Base-by-base conservation (phyloP, 2,329 filamentous ascomycete species). In the Arthrobotrys entomopaga region DNA sequence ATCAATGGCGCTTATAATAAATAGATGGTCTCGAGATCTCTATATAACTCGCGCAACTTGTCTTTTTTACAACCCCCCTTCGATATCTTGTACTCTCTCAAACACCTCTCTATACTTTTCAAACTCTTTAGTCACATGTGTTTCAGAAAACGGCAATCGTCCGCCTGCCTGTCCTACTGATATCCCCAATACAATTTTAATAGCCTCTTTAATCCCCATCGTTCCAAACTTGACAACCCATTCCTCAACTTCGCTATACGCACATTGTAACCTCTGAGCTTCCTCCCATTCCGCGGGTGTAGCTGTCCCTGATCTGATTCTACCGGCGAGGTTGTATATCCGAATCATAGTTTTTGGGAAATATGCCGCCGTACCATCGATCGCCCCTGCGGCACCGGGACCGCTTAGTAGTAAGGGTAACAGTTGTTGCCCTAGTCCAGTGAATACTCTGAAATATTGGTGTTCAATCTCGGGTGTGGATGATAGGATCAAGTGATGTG, bases 161-260 rank as follows among this genome's bases (percentile, higher is more conserved):
- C 85, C 87, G 11, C 87, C 87, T 71, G 88, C 87, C 65, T 82
- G 80, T 60, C 87, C 86, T 5, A 56, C 61, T 13, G 69, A 73
- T 0, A 89, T 83, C 0, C 86, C 85, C 72, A 87, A 83, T n/a
- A 89, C 81, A 48, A 87, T 82, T 69, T 84, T 85, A 4, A 87
- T 83, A 0, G 85, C 87, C 81, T 90, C 88, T 80, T 89, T 89
- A 79, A 90, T 88, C 1, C 88, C 88, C 0, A 90, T 84, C 0
- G 86, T 86, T 0, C 88, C 88, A 79, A 84, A 87, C 75, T 81
- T 84, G 0, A 85, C 88, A 63, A 90, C 84, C 52, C 87, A 81
- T 80, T 89, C 88, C 80, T 90, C 88, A 29, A 87, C 85, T 2
- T 83, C 82, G 77, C 86, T 89, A 54, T 90, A 84, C 71, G 83